phyloP scores from a whole-genome alignment of 768 basidiomycete species.

The Royoungia palumana region DNA sequence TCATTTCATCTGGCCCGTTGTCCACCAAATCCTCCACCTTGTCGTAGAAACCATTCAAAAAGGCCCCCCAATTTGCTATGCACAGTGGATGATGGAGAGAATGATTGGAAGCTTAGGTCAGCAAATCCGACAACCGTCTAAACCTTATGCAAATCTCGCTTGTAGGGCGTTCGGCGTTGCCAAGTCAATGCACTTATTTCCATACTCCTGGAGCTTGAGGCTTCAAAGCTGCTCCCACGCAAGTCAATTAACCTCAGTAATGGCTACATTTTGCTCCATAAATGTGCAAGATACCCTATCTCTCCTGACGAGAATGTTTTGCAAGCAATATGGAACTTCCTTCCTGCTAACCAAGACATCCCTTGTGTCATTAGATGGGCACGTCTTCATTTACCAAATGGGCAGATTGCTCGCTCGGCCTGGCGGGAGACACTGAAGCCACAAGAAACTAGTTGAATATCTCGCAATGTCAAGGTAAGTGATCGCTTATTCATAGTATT shows the following conservation, averaged over 20 bases:
- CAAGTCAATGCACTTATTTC: constrained; percentile 23
- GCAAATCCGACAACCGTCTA: constrained; percentile 24
- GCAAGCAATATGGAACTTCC: too few species aligned
- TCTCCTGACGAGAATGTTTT: too few species aligned
- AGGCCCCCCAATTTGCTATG: constrained; percentile 20
- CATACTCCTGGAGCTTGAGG: too few species aligned
- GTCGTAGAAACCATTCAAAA: constrained; percentile 17
- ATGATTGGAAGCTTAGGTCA: constrained; percentile 28
- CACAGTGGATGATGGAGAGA: constrained; percentile 32
- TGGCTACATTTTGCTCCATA: constrained; percentile 23
- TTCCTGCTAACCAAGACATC: too few species aligned
- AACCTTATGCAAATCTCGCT: constrained; percentile 27
- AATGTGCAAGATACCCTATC: too few species aligned
- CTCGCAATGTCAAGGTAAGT: constrained; percentile 15
- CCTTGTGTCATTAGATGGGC: constrained; percentile 11
- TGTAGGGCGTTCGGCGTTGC: constrained; percentile 15
- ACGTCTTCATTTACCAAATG: constrained; percentile 20
- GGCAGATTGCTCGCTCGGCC: constrained; percentile 12
- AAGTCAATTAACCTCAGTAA: constrained; percentile 15
- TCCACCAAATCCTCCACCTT: constrained; percentile 28
- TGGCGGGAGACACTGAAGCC: not conserved
- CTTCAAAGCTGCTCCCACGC: too few species aligned
- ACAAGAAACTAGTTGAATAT: not conserved
- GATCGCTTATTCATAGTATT: too few species aligned
- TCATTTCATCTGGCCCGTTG: constrained; percentile 25